Evolutionary conservation across 495 filamentous ascomycete genomes (phyloP).

Genomic region (Cairneyella variabilis): DNA sequence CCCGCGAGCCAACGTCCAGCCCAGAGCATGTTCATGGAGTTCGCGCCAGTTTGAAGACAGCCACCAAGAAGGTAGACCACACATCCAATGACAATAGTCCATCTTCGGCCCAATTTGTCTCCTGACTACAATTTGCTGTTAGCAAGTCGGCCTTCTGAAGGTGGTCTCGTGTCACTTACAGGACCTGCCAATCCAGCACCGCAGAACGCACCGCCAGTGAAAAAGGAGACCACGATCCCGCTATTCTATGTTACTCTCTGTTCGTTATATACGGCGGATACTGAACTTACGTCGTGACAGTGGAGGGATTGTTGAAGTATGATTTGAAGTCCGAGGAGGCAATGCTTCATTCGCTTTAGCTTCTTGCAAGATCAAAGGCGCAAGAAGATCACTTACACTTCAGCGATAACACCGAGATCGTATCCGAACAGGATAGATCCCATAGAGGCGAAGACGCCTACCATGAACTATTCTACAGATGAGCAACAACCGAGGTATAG

Average conservation of each 20-base stretch:
- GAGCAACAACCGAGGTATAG: not conserved
- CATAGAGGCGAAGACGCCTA: conserved; percentile 59
- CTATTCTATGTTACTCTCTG: conserved; percentile 27
- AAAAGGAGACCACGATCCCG: conserved; percentile 64
- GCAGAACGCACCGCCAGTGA: conserved; percentile 61
- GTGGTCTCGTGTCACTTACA: conserved; percentile 8
- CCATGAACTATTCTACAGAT: conserved; percentile 15
- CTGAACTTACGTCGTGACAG: conserved; percentile 50
- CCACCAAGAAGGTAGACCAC: conserved; percentile 36
- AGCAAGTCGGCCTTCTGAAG: conserved; percentile 23
- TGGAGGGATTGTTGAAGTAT: conserved; percentile 35
- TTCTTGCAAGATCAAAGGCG: conserved; percentile 43
- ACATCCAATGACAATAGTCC: conserved; percentile 34
- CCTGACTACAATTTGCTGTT: conserved; percentile 33
- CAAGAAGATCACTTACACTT: conserved; percentile 49
- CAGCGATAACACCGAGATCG: conserved; percentile 53
- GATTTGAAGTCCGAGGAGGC: conserved; percentile 10
- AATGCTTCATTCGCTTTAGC: conserved; percentile 3
- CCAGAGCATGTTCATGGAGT: conserved; percentile 33
- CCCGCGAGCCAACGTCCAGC: conserved; percentile 45
- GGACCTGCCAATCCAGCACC: conserved; percentile 49
- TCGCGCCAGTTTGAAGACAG: conserved; percentile 37
- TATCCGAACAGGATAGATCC: conserved; percentile 56
- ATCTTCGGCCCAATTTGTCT: conserved; percentile 31
- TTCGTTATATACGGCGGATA: not conserved